Conservation (phyloP, 2,329 filamentous ascomycete species). For the Colletotrichum eleusines region DNA sequence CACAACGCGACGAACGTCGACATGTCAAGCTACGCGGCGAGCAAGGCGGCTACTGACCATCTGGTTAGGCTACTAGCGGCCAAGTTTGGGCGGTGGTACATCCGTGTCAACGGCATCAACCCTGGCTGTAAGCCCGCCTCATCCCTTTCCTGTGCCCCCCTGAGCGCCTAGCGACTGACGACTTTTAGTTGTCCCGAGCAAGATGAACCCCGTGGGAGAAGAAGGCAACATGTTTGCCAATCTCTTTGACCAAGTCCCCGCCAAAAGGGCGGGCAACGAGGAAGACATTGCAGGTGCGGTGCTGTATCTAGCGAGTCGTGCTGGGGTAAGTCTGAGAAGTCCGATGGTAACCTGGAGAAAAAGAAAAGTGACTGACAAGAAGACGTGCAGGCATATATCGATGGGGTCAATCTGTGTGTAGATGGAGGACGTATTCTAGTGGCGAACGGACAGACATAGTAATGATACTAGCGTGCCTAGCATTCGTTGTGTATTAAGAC, state of each 20-base stretch:
- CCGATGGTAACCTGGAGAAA: background rate
- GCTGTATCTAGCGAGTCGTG: conserved; percentile 49
- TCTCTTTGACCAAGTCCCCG: conserved; percentile 50
- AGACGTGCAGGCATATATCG: conserved; percentile 2
- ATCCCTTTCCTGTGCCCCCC: background rate
- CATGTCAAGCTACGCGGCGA: conserved; percentile 63
- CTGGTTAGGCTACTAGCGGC: conserved; percentile 60
- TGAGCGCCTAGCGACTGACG: background rate
- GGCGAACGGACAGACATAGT: conserved; percentile 6
- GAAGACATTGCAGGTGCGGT: conserved; percentile 49
- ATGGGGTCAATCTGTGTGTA: conserved; percentile 1
- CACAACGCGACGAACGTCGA: conserved; percentile 66
- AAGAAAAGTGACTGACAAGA: background rate
- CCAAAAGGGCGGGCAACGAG: conserved; percentile 48
- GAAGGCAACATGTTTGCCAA: conserved; percentile 50
- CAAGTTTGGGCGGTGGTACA: conserved; percentile 56
- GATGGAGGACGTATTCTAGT: conserved; percentile 11
- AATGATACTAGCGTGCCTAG: background rate
- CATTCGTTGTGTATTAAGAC: background rate
- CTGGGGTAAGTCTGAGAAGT: conserved; percentile 46
- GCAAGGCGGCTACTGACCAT: conserved; percentile 66
- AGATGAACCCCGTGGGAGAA: conserved; percentile 51
- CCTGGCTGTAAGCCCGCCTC: conserved; percentile 47
- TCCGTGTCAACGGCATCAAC: conserved; percentile 51
- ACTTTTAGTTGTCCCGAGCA: conserved; percentile 48